Percentiles rank a stretch among this genome's conserved stretches.
These are phyloP conservation scores for Colletotrichum tropicale DNA, from an alignment of 2,329 filamentous ascomycete species.

Conservation along the genomic window DNA sequence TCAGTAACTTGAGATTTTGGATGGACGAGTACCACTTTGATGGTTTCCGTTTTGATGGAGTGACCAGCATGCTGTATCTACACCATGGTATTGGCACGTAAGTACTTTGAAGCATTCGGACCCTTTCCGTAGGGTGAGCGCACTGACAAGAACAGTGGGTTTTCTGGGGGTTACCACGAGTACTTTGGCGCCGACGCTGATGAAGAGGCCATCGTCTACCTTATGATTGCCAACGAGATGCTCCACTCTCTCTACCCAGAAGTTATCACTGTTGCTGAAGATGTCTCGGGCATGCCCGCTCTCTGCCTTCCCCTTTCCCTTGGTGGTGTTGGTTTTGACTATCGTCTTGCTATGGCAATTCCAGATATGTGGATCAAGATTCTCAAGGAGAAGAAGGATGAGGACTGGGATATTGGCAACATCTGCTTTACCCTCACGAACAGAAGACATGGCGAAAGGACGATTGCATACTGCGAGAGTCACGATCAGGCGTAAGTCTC, in stretches of 20 bases:
- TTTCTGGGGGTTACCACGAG: slow-evolving; percentile 97
- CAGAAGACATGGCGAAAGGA: slow-evolving; percentile 94
- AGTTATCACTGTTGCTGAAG: slow-evolving; percentile 90
- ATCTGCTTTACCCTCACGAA: slow-evolving; percentile 91
- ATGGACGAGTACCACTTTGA: slow-evolving; percentile 99
- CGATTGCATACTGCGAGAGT: slow-evolving; percentile 95
- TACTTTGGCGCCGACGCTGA: slow-evolving; percentile 92
- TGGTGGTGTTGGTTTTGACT: slow-evolving; percentile 95
- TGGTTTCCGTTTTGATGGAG: slow-evolving; percentile 96
- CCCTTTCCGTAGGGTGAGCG: too few relatives aligned
- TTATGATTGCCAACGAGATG: slow-evolving; percentile 97
- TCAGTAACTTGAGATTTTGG: slow-evolving; percentile 97
- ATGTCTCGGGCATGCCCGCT: slow-evolving; percentile 99
- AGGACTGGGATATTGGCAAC: slow-evolving; percentile 88
- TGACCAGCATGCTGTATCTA: slow-evolving; percentile 96
- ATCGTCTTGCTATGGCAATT: slow-evolving; percentile 95
- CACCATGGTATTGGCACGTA: slow-evolving; percentile 98
- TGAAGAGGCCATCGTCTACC: slow-evolving; percentile 90
- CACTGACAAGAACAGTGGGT: slow-evolving; percentile 67
- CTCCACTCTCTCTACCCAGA: slow-evolving; percentile 89
- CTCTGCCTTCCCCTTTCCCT: slow-evolving; percentile 84
- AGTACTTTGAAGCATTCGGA: slow-evolving; percentile 39
- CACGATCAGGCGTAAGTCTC: slow-evolving; percentile 91
- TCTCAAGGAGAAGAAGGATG: slow-evolving; percentile 89
- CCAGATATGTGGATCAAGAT: slow-evolving; percentile 99